Conservation (phyloP, 1,284 basidiomycete species). For the Leccinum subfulvum region DNA sequence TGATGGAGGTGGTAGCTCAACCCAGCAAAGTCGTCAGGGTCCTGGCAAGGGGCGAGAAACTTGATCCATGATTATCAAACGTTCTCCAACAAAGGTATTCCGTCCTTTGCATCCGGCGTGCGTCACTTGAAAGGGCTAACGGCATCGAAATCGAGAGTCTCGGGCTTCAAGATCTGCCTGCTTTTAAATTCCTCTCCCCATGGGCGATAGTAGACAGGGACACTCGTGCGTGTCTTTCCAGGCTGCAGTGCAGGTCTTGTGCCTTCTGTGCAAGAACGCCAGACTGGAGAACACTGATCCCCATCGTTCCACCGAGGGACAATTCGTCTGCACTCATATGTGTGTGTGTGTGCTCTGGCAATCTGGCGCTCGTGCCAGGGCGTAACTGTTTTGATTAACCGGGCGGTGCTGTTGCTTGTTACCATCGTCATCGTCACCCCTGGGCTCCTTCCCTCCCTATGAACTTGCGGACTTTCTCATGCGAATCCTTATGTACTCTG, state of each 20-base stretch:
- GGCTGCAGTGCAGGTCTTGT: slow-evolving; percentile 24
- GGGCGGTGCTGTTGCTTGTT: slow-evolving; percentile 18
- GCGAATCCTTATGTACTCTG: slow-evolving; percentile 26
- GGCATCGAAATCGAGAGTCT: slow-evolving; percentile 17
- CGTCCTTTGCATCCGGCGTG: not conserved
- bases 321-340: slow-evolving; percentile 24
- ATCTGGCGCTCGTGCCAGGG: slow-evolving; percentile 21
- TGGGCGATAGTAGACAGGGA: slow-evolving; percentile 24
- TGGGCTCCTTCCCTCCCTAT: slow-evolving; percentile 7
- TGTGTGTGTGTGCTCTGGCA: slow-evolving; percentile 17
- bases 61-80: slow-evolving; percentile 44
- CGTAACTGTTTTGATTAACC: slow-evolving; percentile 22
- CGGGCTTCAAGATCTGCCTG: slow-evolving; percentile 20
- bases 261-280: slow-evolving; percentile 15
- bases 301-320: slow-evolving; percentile 23
- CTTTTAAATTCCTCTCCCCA: slow-evolving; percentile 14
- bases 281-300: slow-evolving; percentile 17
- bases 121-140: not conserved
- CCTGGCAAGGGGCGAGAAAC: slow-evolving; percentile 76
- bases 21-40: slow-evolving; percentile 71
- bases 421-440: slow-evolving; percentile 9
- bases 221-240: slow-evolving; percentile 23
- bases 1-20: slow-evolving; percentile 72
- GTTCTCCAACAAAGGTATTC: slow-evolving; percentile 18
- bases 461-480: slow-evolving; percentile 30